Evolutionary conservation across 208 protist species (phyloP), one percentile per base, ranked within the genome.

Genomic region (Acanthamoeba castellanii): DNA sequence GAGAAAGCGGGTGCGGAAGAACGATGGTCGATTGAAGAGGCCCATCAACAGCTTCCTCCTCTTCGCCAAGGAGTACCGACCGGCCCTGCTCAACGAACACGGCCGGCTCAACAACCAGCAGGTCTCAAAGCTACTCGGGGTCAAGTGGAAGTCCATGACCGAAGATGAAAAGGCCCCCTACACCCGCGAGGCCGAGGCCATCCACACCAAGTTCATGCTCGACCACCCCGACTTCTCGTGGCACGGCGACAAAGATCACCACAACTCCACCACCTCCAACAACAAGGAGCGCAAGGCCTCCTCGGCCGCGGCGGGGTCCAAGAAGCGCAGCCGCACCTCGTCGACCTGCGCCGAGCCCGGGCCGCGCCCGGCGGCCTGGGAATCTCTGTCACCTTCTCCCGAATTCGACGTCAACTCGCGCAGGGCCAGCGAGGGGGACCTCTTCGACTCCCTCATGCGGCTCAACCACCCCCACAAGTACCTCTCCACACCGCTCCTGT

Each of bases 21-120:
- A 76, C 34, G 68, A 76, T 27, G 68, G 68, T 7, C 68, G 68
- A 8, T 20, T 76, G 22, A 76, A 76, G 30, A 76, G 68, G 34
- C 68, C 68, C 27, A 76, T 76, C 68, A 76, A 76, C 68, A 76
- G 68, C 68, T 76, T 76, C 30, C 68, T 76, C 30, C 68, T 76
- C 68, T 76, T 76, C 68, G 68, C 68, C 32, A 32, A 27, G 30
- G n/a, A 76, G 9, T 76, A 76, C 16, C 3, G 68, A 76, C 32
- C 18, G 13, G 32, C 34, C 4, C 30, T 76, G 8, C 68, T 76
- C 18, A 3, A 76, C 3, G 68, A 76, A 27, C 68, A 76, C 30
- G 68, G 68, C 7, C 11, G 27, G 68, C 68, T 76, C 18, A 76
- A 76, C 68, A 76, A 76, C 68, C 68, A 76, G 37, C 68, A 76